Evolutionary conservation across 129 eudicot species (phyloP).

Genomic region (Kitagawia praeruptora): DNA sequence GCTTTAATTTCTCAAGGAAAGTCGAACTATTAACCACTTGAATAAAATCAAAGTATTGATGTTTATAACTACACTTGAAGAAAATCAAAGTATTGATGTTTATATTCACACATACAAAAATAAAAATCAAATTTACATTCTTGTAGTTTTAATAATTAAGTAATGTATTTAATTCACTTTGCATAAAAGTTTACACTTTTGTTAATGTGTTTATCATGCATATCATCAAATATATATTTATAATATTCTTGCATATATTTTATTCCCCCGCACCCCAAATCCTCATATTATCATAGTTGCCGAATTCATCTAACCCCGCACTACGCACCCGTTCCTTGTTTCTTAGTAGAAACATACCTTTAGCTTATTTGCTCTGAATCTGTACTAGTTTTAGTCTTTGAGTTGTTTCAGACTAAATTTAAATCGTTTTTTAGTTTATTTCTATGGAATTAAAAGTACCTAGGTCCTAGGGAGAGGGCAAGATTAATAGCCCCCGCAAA

Average conservation of each 20-base stretch:
- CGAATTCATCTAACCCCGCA: not conserved
- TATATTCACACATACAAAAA: not conserved
- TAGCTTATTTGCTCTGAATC: too few relatives aligned
- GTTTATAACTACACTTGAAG: too few relatives aligned
- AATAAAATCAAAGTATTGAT: too few relatives aligned
- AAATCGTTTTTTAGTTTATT: too few relatives aligned
- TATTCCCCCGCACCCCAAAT: not conserved
- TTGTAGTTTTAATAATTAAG: too few relatives aligned
- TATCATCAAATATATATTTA: not conserved
- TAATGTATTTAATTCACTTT: not conserved
- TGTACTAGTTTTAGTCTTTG: too few relatives aligned
- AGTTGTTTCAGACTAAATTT: too few relatives aligned
- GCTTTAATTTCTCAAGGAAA: not conserved
- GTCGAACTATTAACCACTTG: not conserved
- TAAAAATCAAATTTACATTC: not conserved
- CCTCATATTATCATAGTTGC: too few relatives aligned
- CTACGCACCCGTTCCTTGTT: not conserved
- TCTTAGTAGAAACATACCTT: not conserved
- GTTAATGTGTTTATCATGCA: not conserved
- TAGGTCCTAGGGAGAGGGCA: not conserved
- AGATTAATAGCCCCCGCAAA: not conserved
- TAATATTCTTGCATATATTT: not conserved
- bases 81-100: not conserved
- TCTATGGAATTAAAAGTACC: not conserved
- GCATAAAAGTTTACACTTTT: not conserved